A percentile compares a stretch with the other conserved stretches of the same genome.
Evolutionary conservation across 1,284 basidiomycete genomes (phyloP).

Genomic region (Cutaneotrichosporon sp.): DNA sequence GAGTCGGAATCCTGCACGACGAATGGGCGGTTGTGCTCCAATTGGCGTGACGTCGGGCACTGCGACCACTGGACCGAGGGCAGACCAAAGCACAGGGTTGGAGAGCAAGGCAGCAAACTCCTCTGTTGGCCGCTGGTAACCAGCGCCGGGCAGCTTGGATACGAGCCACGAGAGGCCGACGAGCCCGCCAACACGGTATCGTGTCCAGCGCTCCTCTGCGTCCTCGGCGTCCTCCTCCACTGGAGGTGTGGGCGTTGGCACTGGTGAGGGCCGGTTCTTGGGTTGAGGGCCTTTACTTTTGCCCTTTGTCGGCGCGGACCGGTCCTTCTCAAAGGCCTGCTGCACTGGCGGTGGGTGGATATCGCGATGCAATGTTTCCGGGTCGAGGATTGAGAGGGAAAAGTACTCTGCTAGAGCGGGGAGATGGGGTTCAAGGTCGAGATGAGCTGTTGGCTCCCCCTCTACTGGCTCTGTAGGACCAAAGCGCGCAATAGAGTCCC

Average conservation of each 20-base stretch:
- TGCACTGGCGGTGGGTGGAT: constrained; percentile 59
- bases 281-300: background rate
- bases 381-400: constrained; percentile 58
- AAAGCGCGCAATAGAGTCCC: constrained; percentile 32
- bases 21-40: constrained; percentile 34
- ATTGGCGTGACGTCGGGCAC: constrained; percentile 13
- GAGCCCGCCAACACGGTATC: constrained; percentile 66
- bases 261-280: constrained; percentile 13
- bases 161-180: constrained; percentile 60
- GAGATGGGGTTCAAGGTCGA: constrained; percentile 49
- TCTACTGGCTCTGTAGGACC: constrained; percentile 1
- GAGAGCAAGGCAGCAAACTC: constrained; percentile 28
- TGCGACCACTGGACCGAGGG: constrained; percentile 17
- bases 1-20: constrained; percentile 39
- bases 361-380: constrained; percentile 58
- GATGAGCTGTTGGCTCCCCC: constrained; percentile 12
- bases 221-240: constrained; percentile 30
- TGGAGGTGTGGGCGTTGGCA: constrained; percentile 12
- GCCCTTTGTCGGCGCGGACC: constrained; percentile 19
- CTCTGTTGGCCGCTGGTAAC: constrained; percentile 21
- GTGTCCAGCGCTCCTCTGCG: constrained; percentile 62
- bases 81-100: constrained; percentile 37
- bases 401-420: constrained; percentile 41
- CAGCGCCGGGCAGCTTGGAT: constrained; percentile 22
- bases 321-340: constrained; percentile 19